Evolutionary conservation across 73 alveolate genomes (phyloP).

Genomic region (Symbiodinium pilosum): DNA sequence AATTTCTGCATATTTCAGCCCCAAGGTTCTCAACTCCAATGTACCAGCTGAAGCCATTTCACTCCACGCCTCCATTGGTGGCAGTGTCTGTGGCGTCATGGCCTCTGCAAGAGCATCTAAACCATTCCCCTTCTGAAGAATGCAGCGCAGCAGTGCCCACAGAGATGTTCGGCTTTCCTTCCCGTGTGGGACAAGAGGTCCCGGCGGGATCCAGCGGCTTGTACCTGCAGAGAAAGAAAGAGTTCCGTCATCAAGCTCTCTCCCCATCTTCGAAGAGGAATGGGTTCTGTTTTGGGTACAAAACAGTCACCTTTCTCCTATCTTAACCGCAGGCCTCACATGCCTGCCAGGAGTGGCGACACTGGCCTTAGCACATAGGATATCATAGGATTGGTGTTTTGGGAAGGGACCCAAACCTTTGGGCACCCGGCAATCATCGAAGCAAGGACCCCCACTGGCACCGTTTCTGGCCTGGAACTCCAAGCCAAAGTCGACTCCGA

Average conservation of each 20-base stretch:
- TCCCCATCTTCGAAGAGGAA: no score
- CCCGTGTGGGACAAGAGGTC: neutral
- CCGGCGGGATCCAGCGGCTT: constrained; percentile 53
- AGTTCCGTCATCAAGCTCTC: neutral
- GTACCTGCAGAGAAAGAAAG: neutral
- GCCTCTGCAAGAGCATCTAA: neutral
- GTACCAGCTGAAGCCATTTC: neutral
- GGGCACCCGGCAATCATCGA: neutral
- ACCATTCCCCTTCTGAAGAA: neutral
- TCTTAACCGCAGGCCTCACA: neutral
- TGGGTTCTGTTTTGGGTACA: no score
- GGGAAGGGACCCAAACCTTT: no score
- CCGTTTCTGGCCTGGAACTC: neutral
- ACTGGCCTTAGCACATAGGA: no score
- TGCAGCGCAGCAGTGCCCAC: no score
- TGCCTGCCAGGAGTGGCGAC: no score
- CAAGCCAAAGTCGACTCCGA: no score
- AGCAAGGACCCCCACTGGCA: neutral
- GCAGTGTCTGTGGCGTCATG: constrained; percentile 56
- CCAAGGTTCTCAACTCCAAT: neutral
- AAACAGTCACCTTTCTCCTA: no score
- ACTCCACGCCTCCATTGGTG: neutral
- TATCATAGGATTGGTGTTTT: no score
- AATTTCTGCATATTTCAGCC: no score
- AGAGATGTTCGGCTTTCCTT: no score